Percentiles rank a stretch among this genome's conserved stretches.
Conservation (phyloP, 257 asterid genomes). For the Solanum corneliomulleri region DNA sequence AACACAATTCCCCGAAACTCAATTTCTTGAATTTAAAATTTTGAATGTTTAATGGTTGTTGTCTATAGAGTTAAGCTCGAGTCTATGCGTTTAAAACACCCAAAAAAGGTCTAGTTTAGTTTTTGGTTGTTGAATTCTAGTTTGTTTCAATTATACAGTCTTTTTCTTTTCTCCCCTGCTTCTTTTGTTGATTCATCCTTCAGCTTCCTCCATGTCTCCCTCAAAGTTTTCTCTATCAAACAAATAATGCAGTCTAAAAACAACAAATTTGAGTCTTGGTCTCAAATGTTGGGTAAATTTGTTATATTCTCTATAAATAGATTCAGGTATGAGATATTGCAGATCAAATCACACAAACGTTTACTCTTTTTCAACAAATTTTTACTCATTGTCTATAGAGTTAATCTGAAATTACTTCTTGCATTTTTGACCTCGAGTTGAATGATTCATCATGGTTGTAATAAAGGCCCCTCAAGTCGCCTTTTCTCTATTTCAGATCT, state of each 20-base stretch:
- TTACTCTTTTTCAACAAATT: neutral
- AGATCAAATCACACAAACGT: neutral
- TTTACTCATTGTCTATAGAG: neutral
- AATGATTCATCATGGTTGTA: neutral
- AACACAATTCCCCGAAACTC: neutral
- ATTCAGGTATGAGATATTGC: neutral
- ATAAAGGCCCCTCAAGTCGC: neutral
- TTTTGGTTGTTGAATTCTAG: neutral
- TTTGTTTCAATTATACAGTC: neutral
- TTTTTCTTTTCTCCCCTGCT: neutral
- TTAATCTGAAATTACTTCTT: too few relatives aligned
- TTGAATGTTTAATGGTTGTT: neutral
- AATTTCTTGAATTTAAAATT: neutral
- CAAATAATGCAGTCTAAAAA: neutral
- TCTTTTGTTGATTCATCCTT: neutral
- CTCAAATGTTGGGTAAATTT: neutral
- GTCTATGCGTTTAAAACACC: neutral
- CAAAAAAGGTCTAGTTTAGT: neutral
- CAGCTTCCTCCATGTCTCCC: neutral
- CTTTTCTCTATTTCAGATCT: neutral
- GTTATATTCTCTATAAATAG: neutral
- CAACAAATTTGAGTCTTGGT: neutral
- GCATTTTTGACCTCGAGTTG: neutral
- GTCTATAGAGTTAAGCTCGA: neutral
- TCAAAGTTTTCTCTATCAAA: neutral